Evolutionary conservation across 1,139 yeast species (phyloP).

Genomic region (Saccharomyces hybrid): DNA sequence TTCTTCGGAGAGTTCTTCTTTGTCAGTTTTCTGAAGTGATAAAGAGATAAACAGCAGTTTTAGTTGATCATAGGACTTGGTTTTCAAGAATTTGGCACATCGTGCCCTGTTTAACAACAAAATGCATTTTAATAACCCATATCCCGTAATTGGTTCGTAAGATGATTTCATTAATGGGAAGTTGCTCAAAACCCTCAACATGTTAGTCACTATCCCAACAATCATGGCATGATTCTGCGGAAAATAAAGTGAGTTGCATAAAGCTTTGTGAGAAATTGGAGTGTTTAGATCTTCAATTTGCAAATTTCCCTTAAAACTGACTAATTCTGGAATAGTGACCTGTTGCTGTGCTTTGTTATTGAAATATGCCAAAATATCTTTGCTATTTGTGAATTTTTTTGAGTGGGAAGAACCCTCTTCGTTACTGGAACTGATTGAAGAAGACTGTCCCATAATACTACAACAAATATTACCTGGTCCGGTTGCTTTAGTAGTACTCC

Average conservation of each 20-base stretch:
- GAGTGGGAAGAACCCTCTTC: not conserved
- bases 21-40: constrained; percentile 20
- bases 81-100: constrained; percentile 30
- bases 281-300: constrained; percentile 27
- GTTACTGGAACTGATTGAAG: not conserved
- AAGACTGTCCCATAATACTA: not conserved
- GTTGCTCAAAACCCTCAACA: constrained; percentile 33
- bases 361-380: constrained; percentile 10
- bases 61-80: constrained; percentile 30
- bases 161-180: constrained; percentile 39
- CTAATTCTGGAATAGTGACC: constrained; percentile 20
- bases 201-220: constrained; percentile 30
- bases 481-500: not conserved
- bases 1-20: constrained; percentile 24
- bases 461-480: not conserved
- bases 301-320: constrained; percentile 20
- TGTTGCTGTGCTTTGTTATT: constrained; percentile 14
- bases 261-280: constrained; percentile 24
- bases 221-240: constrained; percentile 28
- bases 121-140: constrained; percentile 39
- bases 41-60: constrained; percentile 38
- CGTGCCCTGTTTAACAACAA: constrained; percentile 34
- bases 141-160: constrained; percentile 33
- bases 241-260: constrained; percentile 29
- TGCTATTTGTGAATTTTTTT: not conserved